A percentile compares a stretch with the other conserved stretches of the same genome.
Conservation (phyloP, 139 green algal genomes). For the Coelastrella sp. region DNA sequence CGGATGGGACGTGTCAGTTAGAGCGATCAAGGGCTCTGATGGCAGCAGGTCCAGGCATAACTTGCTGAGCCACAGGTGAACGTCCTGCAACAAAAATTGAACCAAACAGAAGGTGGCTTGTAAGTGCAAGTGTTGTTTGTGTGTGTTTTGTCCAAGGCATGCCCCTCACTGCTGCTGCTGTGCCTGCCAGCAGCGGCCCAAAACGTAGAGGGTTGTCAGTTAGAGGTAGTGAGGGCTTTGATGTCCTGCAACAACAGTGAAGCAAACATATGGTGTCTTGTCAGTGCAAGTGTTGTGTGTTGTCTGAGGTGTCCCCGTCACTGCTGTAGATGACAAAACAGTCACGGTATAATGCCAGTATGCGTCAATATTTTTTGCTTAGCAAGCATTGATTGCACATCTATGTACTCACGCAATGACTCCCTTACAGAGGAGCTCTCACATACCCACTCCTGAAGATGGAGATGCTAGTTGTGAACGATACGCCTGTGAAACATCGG, state of each 20-base stretch:
- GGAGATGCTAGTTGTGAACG: too few relatives aligned
- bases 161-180: slow-evolving; percentile 27
- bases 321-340: too few relatives aligned
- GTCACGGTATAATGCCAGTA: too few relatives aligned
- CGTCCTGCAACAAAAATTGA: slow-evolving; percentile 1
- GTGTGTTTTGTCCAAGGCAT: background rate
- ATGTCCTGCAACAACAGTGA: background rate
- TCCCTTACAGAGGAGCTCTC: too few relatives aligned
- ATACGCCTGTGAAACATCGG: too few relatives aligned
- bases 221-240: background rate
- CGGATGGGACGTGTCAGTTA: background rate
- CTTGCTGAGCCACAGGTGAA: slow-evolving; percentile 1
- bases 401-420: too few relatives aligned
- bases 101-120: background rate
- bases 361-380: too few relatives aligned
- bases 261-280: too few relatives aligned
- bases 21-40: background rate
- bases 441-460: too few relatives aligned
- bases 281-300: too few relatives aligned
- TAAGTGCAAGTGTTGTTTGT: background rate
- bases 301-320: too few relatives aligned
- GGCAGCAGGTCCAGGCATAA: slow-evolving; percentile 31
- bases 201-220: slow-evolving; percentile 20
- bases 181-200: slow-evolving; percentile 21
- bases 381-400: too few relatives aligned